Evolutionary conservation across 164 flowering plant species (phyloP).

Genomic region (Umbellularia californica): DNA sequence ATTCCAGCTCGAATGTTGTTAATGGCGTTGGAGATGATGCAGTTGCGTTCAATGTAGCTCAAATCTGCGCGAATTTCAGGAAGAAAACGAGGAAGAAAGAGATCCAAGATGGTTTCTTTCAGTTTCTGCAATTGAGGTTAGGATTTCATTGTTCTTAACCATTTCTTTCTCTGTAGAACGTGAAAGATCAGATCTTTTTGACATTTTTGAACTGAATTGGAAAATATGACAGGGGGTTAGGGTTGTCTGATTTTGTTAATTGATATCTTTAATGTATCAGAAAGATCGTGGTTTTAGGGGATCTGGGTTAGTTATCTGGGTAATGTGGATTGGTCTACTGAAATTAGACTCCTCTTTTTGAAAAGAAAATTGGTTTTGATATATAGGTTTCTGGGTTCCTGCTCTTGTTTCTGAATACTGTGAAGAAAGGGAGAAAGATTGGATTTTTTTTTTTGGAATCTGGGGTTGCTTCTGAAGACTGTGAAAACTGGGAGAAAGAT

Average conservation of each 20-base stretch:
- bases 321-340: too few relatives aligned
- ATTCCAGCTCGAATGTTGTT: neutral
- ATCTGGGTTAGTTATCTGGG: neutral
- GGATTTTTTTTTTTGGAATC: neutral
- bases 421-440: neutral
- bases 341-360: too few relatives aligned
- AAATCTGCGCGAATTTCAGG: neutral
- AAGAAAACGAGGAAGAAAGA: neutral
- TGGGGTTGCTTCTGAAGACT: neutral
- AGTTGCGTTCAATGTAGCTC: neutral
- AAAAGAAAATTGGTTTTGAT: neutral
- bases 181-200: neutral
- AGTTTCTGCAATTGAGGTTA: too few relatives aligned
- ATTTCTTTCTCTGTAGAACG: neutral
- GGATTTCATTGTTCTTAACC: too few relatives aligned
- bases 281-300: neutral
- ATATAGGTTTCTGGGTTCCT: neutral
- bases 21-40: neutral
- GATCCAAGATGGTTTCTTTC: neutral
- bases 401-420: neutral
- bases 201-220: too few relatives aligned
- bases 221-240: neutral
- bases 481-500: neutral
- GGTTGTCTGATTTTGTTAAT: neutral
- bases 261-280: neutral